Base-by-base conservation (phyloP, 768 basidiomycete species). In the Pleurotus salmoneostramineus region DNA sequence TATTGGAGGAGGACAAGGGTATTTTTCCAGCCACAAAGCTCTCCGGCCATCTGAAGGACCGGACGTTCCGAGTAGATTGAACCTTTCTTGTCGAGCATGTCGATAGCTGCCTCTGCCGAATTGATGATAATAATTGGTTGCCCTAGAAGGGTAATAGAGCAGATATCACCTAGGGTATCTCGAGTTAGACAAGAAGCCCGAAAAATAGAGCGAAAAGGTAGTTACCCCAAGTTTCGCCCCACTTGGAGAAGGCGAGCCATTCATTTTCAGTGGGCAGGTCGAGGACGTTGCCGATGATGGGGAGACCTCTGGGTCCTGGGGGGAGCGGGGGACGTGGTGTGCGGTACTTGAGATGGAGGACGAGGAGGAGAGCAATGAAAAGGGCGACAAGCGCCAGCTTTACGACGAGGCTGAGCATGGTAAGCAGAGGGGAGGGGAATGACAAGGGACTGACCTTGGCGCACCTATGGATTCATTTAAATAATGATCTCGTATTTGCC, bases 11-110 rank as follows among this genome's bases (percentile, higher is more conserved):
- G 74, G 17, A 78, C 81, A 31, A 83, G 74, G 0, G 79, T 78
- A 56, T 82, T 79, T 58, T 81, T 83, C 82, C 82, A 83, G 42
- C 82, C 82, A 33, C 80, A 74, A 17, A 83, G 72, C 62, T 83
- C 80, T 33, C 81, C 82, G 35, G 75, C 81, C 81, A 82, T 79
- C 57, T 77, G 75, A 11, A 79, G 66, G 48, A 69, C 69, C 49
- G 87, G 86, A n/a, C 87, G 81, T 62, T 88, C 87, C 15, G 86
- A 87, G 66, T 87, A 88, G 44, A 82, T 77, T 31, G 81, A 74
- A 59, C 83, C 84, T 63, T 85, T 85, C 70, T 85, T 85, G 67
- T 88, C 84, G 50, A 88, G 73, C 71, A 88, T 76, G 54, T 86
- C 83, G 58, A 72, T 67, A 14, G 83, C 83, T 15, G 73, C 63